Evolutionary conservation across 2,329 filamentous ascomycete species (phyloP).

Genomic region (Curvularia hawaiiensis): DNA sequence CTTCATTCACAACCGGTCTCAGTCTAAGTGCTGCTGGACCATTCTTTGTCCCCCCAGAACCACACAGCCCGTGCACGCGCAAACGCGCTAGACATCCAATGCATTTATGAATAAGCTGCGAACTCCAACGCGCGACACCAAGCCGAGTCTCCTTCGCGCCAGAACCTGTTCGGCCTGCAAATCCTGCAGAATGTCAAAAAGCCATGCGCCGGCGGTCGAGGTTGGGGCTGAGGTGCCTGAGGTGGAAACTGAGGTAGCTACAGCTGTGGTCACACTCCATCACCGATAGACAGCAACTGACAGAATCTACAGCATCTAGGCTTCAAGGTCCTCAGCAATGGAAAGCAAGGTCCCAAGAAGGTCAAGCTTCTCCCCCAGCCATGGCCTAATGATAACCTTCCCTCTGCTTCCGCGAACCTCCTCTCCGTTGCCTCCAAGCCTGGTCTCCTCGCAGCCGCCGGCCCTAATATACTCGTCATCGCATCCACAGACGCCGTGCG

Average conservation of each 20-base stretch:
- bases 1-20: conserved; percentile 33
- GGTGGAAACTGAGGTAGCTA: conserved; percentile 77
- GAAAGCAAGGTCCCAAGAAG: conserved; percentile 77
- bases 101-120: conserved; percentile 29
- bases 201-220: conserved; percentile 52
- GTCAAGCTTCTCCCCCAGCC: conserved; percentile 76
- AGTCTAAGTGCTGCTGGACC: conserved; percentile 13
- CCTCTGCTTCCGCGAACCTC: conserved; percentile 78
- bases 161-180: conserved; percentile 71
- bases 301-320: conserved; percentile 66
- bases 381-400: conserved; percentile 73
- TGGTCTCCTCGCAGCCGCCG: conserved; percentile 85
- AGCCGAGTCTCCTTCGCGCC: conserved; percentile 33
- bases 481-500: conserved; percentile 78
- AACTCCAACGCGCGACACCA: conserved; percentile 35
- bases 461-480: conserved; percentile 78
- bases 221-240: conserved; percentile 72
- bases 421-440: conserved; percentile 80
- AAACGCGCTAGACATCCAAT: conserved; percentile 34
- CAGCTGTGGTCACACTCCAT: not conserved
- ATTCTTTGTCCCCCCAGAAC: conserved; percentile 10
- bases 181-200: conserved; percentile 58
- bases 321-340: conserved; percentile 65
- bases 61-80: conserved; percentile 15
- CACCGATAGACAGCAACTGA: conserved; percentile 17